phyloP scores from a whole-genome alignment of 2,329 filamentous ascomycete species.

The Penicillium olsonii region DNA sequence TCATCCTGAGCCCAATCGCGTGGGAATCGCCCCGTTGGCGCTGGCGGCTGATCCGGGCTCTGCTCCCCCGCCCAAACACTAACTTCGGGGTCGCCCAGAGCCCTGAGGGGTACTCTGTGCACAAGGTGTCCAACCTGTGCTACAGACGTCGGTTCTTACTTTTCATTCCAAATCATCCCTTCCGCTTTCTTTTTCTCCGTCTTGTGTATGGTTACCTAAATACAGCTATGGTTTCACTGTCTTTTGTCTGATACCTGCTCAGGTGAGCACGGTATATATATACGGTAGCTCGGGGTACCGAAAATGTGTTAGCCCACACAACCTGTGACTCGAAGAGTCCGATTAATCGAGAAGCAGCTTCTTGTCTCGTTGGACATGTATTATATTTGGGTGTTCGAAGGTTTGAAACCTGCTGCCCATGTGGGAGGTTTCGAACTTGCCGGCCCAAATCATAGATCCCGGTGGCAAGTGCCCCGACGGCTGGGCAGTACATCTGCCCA shows the following conservation, averaged over 20 bases:
- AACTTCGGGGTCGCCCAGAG: slow-evolving; percentile 5
- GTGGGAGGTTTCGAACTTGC: neutral
- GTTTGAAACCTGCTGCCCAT: neutral
- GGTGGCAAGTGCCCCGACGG: neutral
- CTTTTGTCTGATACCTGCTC: neutral
- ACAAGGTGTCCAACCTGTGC: slow-evolving; percentile 3
- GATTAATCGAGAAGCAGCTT: too few relatives aligned
- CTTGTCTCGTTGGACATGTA: too few relatives aligned
- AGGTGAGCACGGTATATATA: neutral
- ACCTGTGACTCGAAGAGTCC: neutral
- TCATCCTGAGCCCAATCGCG: too few relatives aligned
- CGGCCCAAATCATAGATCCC: neutral
- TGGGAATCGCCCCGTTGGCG: neutral
- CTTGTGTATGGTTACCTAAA: neutral
- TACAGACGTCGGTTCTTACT: slow-evolving; percentile 2
- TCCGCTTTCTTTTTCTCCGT: neutral
- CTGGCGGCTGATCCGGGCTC: neutral
- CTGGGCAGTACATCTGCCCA: neutral
- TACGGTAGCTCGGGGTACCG: neutral
- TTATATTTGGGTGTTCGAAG: neutral
- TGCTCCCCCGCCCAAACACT: slow-evolving; percentile 2
- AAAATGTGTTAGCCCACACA: neutral
- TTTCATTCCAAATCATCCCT: slow-evolving; percentile 1
- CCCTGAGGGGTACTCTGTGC: neutral
- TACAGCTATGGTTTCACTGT: neutral